Evolutionary conservation across 2,329 filamentous ascomycete genomes (phyloP).

Genomic region (Diaporthe sp.): DNA sequence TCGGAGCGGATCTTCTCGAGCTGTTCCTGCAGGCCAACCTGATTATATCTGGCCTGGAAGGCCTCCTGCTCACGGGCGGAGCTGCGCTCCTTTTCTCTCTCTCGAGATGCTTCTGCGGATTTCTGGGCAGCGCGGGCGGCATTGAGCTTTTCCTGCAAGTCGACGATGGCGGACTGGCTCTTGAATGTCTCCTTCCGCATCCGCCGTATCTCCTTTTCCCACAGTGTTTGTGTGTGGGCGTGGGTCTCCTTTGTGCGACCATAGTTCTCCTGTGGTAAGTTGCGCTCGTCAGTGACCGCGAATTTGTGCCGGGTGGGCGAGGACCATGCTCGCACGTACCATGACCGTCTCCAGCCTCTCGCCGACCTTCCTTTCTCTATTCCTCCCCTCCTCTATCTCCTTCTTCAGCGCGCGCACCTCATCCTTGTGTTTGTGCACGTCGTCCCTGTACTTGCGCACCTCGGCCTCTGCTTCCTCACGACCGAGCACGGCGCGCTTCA

Average conservation of each 20-base stretch:
- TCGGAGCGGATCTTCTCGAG: constrained; percentile 40
- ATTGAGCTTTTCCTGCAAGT: constrained; percentile 82
- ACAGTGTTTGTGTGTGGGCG: constrained; percentile 75
- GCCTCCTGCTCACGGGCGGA: constrained; percentile 77
- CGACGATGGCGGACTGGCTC: constrained; percentile 77
- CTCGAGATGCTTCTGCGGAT: constrained; percentile 70
- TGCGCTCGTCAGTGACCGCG: neutral
- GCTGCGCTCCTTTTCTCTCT: constrained; percentile 74
- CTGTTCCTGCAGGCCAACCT: constrained; percentile 76
- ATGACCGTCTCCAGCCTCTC: constrained; percentile 78
- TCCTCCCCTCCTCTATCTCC: constrained; percentile 74
- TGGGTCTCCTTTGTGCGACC: constrained; percentile 79
- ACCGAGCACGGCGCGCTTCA: constrained; percentile 76
- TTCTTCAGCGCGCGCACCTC: constrained; percentile 69
- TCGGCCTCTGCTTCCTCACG: constrained; percentile 81
- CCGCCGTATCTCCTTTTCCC: constrained; percentile 81
- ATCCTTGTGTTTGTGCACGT: constrained; percentile 74
- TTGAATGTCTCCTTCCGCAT: constrained; percentile 82
- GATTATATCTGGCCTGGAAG: constrained; percentile 75
- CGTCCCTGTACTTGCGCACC: constrained; percentile 69
- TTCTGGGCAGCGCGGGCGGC: constrained; percentile 68
- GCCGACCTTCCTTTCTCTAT: constrained; percentile 75
- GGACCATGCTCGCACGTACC: constrained; percentile 61
- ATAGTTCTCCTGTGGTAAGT: constrained; percentile 72
- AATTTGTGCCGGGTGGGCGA: neutral